A percentile compares a stretch with the other conserved stretches of the same genome.
phyloP scores from a whole-genome alignment of 2,329 filamentous ascomycete species.

The Ilyonectria robusta region DNA sequence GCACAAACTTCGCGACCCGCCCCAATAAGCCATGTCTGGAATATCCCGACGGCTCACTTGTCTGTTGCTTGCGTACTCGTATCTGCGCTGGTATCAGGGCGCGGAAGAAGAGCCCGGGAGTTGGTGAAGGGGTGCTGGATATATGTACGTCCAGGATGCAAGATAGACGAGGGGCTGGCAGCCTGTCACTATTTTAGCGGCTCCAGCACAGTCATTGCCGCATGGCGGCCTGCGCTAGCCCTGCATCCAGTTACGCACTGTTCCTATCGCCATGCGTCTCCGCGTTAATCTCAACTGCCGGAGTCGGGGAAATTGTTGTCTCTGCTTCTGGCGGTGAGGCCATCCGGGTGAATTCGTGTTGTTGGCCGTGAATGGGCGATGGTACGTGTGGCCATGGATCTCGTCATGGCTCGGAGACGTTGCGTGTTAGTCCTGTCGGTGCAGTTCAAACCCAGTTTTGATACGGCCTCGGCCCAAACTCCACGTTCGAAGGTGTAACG shows the following conservation, averaged over 20 bases:
- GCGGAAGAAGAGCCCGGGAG: neutral
- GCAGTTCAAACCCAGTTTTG: neutral
- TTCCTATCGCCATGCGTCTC: slow-evolving; percentile 6
- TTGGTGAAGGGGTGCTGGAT: slow-evolving; percentile 11
- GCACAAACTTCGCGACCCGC: neutral
- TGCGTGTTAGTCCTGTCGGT: slow-evolving; percentile 6
- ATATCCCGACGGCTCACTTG: neutral
- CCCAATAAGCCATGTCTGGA: slow-evolving; percentile 2
- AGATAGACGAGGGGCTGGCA: slow-evolving; percentile 7
- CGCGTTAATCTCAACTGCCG: slow-evolving; percentile 24
- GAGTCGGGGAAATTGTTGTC: slow-evolving; percentile 17
- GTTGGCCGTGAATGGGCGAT: slow-evolving; percentile 7
- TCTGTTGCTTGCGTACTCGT: slow-evolving; percentile 7
- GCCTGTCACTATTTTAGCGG: slow-evolving; percentile 32
- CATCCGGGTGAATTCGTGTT: slow-evolving; percentile 13
- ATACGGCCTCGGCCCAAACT: slow-evolving; percentile 1
- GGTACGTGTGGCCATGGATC: slow-evolving; percentile 1
- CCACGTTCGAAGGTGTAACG: slow-evolving; percentile 1
- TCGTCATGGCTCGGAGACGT: neutral
- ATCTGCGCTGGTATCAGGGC: slow-evolving; percentile 14
- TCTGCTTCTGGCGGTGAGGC: slow-evolving; percentile 30
- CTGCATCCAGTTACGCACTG: slow-evolving; percentile 20
- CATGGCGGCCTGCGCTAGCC: slow-evolving; percentile 26
- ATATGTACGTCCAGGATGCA: slow-evolving; percentile 13
- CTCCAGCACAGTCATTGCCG: slow-evolving; percentile 16